A percentile compares a stretch with the other conserved stretches of the same genome.
phyloP scores from a whole-genome alignment of 116 monocot species.

The Posidonia oceanica region DNA sequence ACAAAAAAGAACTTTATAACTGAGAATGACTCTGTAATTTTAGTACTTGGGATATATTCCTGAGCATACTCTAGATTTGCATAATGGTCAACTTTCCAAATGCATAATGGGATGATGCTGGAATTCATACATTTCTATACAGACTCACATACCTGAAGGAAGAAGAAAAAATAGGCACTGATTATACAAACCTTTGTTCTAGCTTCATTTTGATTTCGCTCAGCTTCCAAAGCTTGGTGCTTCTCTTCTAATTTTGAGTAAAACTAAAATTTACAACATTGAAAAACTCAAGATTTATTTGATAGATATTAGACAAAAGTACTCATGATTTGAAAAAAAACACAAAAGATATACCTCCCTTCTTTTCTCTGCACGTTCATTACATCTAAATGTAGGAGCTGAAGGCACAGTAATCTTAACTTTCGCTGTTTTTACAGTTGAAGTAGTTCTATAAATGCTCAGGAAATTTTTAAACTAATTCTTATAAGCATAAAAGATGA shows the following conservation, averaged over 20 bases:
- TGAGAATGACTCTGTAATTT: too few species aligned
- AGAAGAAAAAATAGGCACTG: too few species aligned
- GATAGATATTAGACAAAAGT: neutral
- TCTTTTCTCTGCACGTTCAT: conserved; percentile 72
- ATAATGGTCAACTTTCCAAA: too few species aligned
- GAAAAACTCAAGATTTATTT: neutral
- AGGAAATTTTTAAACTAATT: conserved; percentile 9
- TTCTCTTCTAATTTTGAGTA: conserved; percentile 86
- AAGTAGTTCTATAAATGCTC: conserved; percentile 27
- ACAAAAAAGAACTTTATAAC: too few species aligned
- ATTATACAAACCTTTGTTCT: conserved; percentile 16
- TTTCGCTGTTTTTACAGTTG: conserved; percentile 42
- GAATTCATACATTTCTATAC: too few species aligned
- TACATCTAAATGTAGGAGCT: conserved; percentile 67
- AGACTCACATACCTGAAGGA: too few species aligned
- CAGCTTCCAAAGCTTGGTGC: conserved; percentile 76
- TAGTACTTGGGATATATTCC: too few species aligned
- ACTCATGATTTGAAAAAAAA: neutral
- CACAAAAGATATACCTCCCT: conserved; percentile 45
- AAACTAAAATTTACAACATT: conserved; percentile 37
- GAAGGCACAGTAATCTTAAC: conserved; percentile 31
- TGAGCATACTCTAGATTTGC: too few species aligned
- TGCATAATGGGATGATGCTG: too few species aligned
- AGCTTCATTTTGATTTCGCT: conserved; percentile 41
- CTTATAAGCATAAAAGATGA: neutral